Evolutionary conservation across 495 filamentous ascomycete species (phyloP).

Genomic region (Tirmania nivea): DNA sequence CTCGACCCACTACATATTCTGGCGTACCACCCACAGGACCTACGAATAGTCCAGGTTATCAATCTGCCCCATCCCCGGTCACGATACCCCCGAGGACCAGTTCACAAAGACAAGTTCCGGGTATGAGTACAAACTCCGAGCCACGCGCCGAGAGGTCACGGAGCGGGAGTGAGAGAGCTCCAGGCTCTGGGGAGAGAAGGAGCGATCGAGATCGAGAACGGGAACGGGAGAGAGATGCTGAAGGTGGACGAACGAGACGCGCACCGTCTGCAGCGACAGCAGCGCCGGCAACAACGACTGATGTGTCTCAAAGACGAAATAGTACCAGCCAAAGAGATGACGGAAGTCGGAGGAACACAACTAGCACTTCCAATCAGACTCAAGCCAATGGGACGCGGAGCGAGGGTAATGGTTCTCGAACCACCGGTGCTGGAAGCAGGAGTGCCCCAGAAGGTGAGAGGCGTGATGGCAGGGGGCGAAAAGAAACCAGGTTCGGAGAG

Average conservation of each 20-base stretch:
- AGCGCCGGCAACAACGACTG: not conserved
- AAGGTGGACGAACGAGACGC: not conserved
- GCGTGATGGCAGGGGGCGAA: conserved; percentile 22
- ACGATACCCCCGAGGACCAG: not conserved
- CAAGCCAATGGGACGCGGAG: not conserved
- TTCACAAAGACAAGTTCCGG: not conserved
- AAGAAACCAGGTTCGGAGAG: conserved; percentile 77
- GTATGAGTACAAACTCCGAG: not conserved
- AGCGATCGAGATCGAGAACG: not conserved
- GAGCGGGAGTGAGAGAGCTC: not conserved
- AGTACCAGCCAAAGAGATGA: not conserved
- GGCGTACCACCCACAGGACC: conserved; percentile 6
- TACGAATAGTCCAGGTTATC: not conserved
- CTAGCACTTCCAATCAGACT: not conserved
- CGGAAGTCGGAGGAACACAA: not conserved
- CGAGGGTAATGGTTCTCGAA: not conserved
- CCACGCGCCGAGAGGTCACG: not conserved
- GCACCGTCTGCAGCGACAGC: not conserved
- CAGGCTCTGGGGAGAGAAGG: not conserved
- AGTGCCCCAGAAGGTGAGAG: conserved; percentile 17
- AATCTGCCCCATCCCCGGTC: not conserved
- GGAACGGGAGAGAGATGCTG: not conserved
- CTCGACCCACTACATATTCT: conserved; percentile 18
- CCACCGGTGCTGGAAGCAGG: conserved; percentile 1
- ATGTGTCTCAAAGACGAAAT: not conserved